A percentile compares a stretch with the other conserved stretches of the same genome.
These are phyloP conservation scores for Trypanosoma lewisi DNA, from an alignment of 208 protist species.

Conservation along the genomic window DNA sequence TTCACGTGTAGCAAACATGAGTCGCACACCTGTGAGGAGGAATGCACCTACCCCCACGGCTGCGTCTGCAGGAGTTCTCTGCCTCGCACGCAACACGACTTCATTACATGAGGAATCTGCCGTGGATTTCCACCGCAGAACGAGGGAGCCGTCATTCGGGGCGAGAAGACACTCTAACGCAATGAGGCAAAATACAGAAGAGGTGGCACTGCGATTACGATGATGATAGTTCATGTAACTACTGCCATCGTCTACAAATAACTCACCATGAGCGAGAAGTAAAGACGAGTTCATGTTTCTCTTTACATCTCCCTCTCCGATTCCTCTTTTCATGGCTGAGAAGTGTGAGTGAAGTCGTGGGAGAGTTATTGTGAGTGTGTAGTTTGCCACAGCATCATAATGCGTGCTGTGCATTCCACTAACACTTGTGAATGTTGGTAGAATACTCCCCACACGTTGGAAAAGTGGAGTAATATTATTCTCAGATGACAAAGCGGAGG, in stretches of 20 bases:
- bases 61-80: not conserved
- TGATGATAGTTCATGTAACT: constrained; percentile 13
- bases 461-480: constrained; percentile 23
- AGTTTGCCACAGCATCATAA: constrained; percentile 30
- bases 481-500: not conserved
- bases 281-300: not conserved
- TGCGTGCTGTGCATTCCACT: constrained; percentile 25
- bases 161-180: constrained; percentile 4
- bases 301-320: not conserved
- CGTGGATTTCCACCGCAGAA: not conserved
- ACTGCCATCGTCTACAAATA: constrained; percentile 58
- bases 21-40: constrained; percentile 17
- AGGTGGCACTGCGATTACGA: not conserved
- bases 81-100: not conserved
- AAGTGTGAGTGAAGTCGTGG: constrained; percentile 11
- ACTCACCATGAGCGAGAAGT: constrained; percentile 37
- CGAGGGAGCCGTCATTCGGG: not conserved
- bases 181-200: not conserved
- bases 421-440: constrained; percentile 26
- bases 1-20: constrained; percentile 14
- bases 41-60: not conserved
- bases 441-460: constrained; percentile 29
- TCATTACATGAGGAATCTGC: not conserved
- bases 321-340: not conserved
- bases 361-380: constrained; percentile 36